phyloP scores from a whole-genome alignment of 805 yeast genomes.

The Wickerhamiella sergipiensis region DNA sequence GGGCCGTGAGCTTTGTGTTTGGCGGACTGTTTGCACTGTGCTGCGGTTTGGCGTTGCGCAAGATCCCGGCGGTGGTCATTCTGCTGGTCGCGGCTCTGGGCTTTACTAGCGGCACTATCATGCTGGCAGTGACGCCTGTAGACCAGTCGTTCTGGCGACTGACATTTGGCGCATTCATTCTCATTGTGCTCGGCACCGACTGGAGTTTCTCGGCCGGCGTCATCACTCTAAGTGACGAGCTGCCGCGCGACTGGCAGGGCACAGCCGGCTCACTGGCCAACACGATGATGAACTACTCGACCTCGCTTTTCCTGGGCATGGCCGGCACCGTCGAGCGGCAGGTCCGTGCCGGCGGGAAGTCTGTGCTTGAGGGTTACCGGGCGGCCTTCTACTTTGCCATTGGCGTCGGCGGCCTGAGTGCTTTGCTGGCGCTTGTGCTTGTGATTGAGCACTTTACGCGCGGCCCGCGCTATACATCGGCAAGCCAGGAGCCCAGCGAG shows the following conservation, averaged over 20 bases:
- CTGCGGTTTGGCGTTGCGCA: constrained; percentile 36
- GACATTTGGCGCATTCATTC: constrained; percentile 41
- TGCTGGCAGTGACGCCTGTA: constrained; percentile 29
- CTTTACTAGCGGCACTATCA: constrained; percentile 27
- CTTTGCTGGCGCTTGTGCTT: neutral
- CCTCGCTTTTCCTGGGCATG: constrained; percentile 52
- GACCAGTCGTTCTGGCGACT: constrained; percentile 47
- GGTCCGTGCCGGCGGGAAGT: constrained; percentile 2
- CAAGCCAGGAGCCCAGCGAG: neutral
- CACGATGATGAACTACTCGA: constrained; percentile 60
- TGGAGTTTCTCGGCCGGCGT: constrained; percentile 65
- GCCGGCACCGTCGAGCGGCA: constrained; percentile 31
- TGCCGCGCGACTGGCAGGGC: constrained; percentile 58
- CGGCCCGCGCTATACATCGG: neutral
- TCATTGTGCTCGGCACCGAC: constrained; percentile 65
- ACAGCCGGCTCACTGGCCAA: constrained; percentile 63
- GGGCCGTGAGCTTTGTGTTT: constrained; percentile 33
- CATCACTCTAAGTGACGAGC: constrained; percentile 41
- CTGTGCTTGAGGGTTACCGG: neutral
- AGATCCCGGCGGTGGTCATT: constrained; percentile 36
- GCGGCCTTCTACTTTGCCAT: neutral
- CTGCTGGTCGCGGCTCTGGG: constrained; percentile 39
- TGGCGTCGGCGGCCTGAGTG: neutral
- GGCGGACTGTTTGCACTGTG: constrained; percentile 46
- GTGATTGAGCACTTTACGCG: neutral